Conservation (phyloP, 805 yeast genomes). For the Lipomyces spencermartinsiae region DNA sequence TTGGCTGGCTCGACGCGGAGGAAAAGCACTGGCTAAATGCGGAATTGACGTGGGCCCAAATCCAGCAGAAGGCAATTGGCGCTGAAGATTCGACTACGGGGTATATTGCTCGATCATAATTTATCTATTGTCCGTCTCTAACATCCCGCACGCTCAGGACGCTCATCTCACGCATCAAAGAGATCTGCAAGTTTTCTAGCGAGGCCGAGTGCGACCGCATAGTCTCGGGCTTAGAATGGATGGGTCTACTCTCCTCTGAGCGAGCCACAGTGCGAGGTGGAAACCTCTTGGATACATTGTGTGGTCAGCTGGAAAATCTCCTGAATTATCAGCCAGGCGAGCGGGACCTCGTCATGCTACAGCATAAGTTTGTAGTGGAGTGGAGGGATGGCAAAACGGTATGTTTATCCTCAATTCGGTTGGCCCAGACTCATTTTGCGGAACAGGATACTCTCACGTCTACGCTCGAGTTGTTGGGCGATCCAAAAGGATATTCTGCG, state of each 20-base stretch:
- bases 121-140: constrained; percentile 79
- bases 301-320: constrained; percentile 91
- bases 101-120: constrained; percentile 70
- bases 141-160: constrained; percentile 41
- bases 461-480: constrained; percentile 92
- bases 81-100: constrained; percentile 69
- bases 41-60: constrained; percentile 83
- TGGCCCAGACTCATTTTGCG: neutral
- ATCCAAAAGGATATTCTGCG: constrained; percentile 86
- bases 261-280: constrained; percentile 78
- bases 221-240: constrained; percentile 87
- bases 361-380: constrained; percentile 96
- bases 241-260: constrained; percentile 82
- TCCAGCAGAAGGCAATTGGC: constrained; percentile 74
- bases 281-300: constrained; percentile 91
- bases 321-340: constrained; percentile 96
- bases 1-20: constrained; percentile 87
- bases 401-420: constrained; percentile 34
- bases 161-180: constrained; percentile 2
- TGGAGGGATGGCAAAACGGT: constrained; percentile 81
- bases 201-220: constrained; percentile 85
- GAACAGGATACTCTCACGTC: constrained; percentile 86
- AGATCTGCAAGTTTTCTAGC: constrained; percentile 44
- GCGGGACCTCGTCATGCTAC: constrained; percentile 91
- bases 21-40: constrained; percentile 61